Base-by-base conservation (phyloP, 73 alveolate species). In the Symbiodinium pilosum region DNA sequence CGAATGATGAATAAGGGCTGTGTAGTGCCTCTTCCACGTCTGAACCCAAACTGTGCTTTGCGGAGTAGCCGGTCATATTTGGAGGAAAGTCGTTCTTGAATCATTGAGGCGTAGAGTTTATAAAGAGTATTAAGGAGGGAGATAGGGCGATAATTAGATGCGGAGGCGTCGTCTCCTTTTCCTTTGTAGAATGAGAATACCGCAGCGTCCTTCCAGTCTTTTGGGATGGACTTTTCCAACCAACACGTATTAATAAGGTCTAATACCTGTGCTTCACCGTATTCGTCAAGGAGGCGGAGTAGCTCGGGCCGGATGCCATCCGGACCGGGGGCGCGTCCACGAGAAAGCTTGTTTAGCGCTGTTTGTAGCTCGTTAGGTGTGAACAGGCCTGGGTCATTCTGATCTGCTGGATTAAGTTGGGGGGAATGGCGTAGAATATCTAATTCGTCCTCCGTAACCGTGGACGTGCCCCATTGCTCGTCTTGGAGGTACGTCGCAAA, bases 241-340 rank as follows among this genome's bases (percentile, higher is more conserved):
- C 7, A 71, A 24, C n/a, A 0, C 2, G 12, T 28, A 28, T 16
- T 30, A 14, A 34, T 0, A 9, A 71, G 9, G 28, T 71, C 4
- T 9, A 71, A 43, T 34, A 16, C 7, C 26, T n/a, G 32, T 1
- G 16, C n/a, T 20, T 71, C 43, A 11, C 20, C 40, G 43, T 11
- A 11, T 41, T 4, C 4, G 43, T 71, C 84, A 12, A 71, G 43
- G 43, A 83, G 21, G 20, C 16, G 40, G 24, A 41, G 34, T 1
- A 42, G 2, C 26, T 83, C 91, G 4, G 69, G 28, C 7, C 41
- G 30, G 30, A 83, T 28, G 14, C 26, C 40, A 43, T 83, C 69
- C 30, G 91, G 91, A 39, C 91, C 91, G 26, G 91, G 71, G 43
- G 91, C 91, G 21, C 43, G 2, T 32, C 69, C 42, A 2, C 42